A percentile compares a stretch with the other conserved stretches of the same genome.
Conservation (phyloP, 129 eudicot genomes). For the Flaveria brownii region DNA sequence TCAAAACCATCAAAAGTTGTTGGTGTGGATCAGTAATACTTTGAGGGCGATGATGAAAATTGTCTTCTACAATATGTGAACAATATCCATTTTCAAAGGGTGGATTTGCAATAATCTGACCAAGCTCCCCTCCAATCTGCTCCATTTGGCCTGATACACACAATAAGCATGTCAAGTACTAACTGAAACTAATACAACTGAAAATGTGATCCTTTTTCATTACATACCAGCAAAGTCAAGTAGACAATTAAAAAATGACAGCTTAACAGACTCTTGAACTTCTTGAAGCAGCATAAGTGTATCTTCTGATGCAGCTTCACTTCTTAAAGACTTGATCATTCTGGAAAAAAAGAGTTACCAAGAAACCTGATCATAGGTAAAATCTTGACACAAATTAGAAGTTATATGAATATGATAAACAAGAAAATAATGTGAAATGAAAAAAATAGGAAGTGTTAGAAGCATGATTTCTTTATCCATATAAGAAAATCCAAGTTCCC, state of each 20-base stretch:
- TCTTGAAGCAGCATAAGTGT: conserved; percentile 71
- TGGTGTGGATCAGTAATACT: conserved; percentile 67
- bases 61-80: conserved; percentile 43
- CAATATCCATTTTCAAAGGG: conserved; percentile 39
- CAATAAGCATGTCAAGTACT: neutral
- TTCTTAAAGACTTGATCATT: conserved; percentile 67
- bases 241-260: conserved; percentile 75
- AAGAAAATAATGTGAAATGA: neutral
- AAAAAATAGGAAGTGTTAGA: neutral
- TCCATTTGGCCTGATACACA: conserved; percentile 62
- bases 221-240: conserved; percentile 77
- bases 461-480: neutral
- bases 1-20: conserved; percentile 85
- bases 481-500: conserved; percentile 2
- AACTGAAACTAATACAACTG: neutral
- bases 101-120: conserved; percentile 33
- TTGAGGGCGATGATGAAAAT: conserved; percentile 58
- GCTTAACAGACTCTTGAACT: conserved; percentile 83
- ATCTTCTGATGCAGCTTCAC: conserved; percentile 70
- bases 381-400: conserved; percentile 1
- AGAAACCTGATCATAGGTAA: conserved; percentile 11
- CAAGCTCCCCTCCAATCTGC: conserved; percentile 66
- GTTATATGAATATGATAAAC: neutral
- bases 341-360: conserved; percentile 41
- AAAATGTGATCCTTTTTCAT: conserved; percentile 1